Conservation (phyloP, 2,329 filamentous ascomycete genomes). For the Bipolaris zeicola region DNA sequence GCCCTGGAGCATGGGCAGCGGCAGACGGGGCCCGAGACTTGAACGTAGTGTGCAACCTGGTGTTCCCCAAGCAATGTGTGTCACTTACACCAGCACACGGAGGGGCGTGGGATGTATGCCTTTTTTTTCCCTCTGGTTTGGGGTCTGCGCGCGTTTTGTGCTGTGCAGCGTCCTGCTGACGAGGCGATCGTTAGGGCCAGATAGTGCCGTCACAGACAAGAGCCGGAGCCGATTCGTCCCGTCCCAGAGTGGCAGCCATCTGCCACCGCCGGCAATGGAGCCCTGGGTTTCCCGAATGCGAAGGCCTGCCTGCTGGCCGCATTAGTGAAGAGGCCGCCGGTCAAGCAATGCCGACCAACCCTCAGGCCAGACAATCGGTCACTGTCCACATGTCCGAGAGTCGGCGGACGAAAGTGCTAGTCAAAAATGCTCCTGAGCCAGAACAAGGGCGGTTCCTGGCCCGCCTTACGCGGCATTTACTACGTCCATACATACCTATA, state of each 20-base stretch:
- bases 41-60: not conserved
- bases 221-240: constrained; percentile 14
- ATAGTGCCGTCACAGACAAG: constrained; percentile 35
- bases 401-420: too few species aligned
- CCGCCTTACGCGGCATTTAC: too few species aligned
- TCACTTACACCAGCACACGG: not conserved
- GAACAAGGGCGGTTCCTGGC: too few species aligned
- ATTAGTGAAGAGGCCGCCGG: too few species aligned
- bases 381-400: too few species aligned
- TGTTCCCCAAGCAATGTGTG: not conserved
- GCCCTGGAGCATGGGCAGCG: constrained; percentile 3
- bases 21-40: not conserved
- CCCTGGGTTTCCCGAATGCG: not conserved
- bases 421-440: too few species aligned
- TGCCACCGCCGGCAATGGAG: not conserved
- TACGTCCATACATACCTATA: too few species aligned
- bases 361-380: too few species aligned
- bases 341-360: too few species aligned
- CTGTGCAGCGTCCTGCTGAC: not conserved
- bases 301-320: too few species aligned
- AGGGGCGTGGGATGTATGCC: not conserved
- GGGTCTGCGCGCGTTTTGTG: not conserved
- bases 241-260: constrained; percentile 11
- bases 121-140: not conserved
- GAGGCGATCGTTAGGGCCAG: constrained; percentile 15